Percentiles rank a stretch among this genome's conserved stretches.
phyloP scores from a whole-genome alignment of 768 basidiomycete species.

The Hydnum rufescens region DNA sequence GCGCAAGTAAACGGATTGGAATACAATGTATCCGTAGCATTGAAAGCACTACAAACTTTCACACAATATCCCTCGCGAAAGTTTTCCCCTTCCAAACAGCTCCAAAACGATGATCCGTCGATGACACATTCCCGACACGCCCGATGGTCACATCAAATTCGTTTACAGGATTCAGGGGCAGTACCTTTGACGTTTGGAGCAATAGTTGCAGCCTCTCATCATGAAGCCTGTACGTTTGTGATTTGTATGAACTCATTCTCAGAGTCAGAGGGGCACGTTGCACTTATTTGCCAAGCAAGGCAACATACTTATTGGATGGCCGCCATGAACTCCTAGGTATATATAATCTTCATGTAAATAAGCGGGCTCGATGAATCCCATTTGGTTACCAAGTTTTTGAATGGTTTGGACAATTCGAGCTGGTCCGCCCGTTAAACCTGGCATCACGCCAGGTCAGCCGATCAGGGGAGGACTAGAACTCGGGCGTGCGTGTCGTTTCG shows the following conservation, averaged over 20 bases:
- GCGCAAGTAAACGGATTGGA: background rate
- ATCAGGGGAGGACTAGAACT: background rate
- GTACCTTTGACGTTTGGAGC: background rate
- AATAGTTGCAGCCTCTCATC: background rate
- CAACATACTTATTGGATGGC: background rate
- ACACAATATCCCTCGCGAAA: background rate
- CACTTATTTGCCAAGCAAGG: background rate
- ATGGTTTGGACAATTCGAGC: background rate
- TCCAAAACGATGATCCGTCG: background rate
- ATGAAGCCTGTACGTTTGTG: background rate
- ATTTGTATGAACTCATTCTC: background rate
- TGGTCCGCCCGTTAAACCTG: background rate
- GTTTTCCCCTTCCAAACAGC: background rate
- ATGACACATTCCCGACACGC: background rate
- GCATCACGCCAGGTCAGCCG: background rate
- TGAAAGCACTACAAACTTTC: background rate
- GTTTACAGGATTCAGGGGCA: background rate
- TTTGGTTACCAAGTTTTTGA: background rate
- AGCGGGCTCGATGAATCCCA: background rate
- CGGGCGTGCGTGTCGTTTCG: background rate
- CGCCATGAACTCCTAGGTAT: slow-evolving; percentile 1
- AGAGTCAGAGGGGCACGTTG: background rate
- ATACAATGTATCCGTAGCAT: background rate
- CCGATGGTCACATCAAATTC: background rate
- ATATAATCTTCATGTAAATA: background rate